Base-by-base conservation (phyloP, 2,329 filamentous ascomycete species). In the Cordyceps cicadae region DNA sequence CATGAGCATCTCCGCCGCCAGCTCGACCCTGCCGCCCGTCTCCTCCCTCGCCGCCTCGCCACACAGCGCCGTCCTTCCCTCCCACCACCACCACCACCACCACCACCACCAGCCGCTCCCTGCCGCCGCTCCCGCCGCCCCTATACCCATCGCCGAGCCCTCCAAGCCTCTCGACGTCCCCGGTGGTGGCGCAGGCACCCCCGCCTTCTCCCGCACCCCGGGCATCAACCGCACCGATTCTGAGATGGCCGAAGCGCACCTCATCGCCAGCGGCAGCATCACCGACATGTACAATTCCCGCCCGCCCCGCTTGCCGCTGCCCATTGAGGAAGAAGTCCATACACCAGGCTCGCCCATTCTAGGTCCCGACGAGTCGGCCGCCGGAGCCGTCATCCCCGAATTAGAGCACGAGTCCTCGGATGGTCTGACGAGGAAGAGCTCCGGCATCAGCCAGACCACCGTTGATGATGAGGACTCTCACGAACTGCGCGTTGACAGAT, bases 331-430 rank as follows among this genome's bases (percentile, higher is more conserved):
- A 77, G 92, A 96, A 71, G 83, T 89, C 15, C 87, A 94, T 67
- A 91, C 89, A 1, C 93, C 93, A 1, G 92, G 92, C 29, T 97
- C 92, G 50, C 93, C 93, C 59, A 93, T 96, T 65, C 84, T 93
- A 64, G 85, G 88, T 7, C 83, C 91, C 1, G 80, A 86, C 32
- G 87, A 90, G 70, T 72, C 71, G 55, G 79, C 82, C 43, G 87
- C 88, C 69, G 71, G 72, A 56, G 79, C 77, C 63, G 74, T 73
- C 2, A 70, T 86, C 63, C 82, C 81, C 6, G 79, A 83, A 57
- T 71, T 81, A n/a, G 76, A 81, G 48, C 77, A 81, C 19, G 81
- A 84, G 55, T 76, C 75, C 8, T 75, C 75, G n/a, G 75, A 75
- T 54, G 76, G 73, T 21, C 73, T 84, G 59, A 78, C 79, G 32